phyloP scores from a whole-genome alignment of 768 basidiomycete genomes.

The Mycena venus region DNA sequence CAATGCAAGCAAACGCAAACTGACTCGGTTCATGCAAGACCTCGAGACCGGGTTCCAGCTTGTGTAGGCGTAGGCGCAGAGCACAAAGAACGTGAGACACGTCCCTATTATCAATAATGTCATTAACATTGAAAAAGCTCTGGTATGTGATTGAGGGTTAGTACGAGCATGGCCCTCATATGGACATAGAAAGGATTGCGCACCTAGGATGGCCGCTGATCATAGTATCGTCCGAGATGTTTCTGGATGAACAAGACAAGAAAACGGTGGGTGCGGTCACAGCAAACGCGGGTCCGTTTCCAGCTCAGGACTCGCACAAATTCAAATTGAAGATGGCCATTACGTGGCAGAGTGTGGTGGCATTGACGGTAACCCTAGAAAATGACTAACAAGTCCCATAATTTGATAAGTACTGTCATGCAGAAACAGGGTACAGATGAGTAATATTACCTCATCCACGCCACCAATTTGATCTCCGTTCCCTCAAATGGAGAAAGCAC shows the following conservation, averaged over 20 bases:
- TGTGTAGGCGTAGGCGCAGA: neutral
- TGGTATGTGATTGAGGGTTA: slow-evolving; percentile 1
- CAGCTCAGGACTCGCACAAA: neutral
- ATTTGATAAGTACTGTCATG: slow-evolving; percentile 1
- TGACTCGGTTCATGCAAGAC: neutral
- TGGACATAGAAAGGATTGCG: slow-evolving; percentile 5
- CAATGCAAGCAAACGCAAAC: neutral
- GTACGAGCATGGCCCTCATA: slow-evolving; percentile 6
- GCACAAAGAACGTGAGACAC: neutral
- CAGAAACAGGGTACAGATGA: neutral
- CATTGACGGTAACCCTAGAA: neutral
- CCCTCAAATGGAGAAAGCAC: slow-evolving; percentile 4
- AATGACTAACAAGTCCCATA: neutral
- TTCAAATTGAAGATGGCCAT: neutral
- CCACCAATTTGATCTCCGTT: neutral
- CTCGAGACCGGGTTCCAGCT: neutral
- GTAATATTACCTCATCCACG: neutral
- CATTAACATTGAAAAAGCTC: slow-evolving; percentile 1
- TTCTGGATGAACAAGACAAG: slow-evolving; percentile 2
- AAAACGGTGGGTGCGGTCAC: neutral
- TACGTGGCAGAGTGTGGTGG: neutral
- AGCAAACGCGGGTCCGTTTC: neutral
- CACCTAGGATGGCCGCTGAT: neutral
- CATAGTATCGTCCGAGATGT: neutral
- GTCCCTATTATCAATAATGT: neutral